Base-by-base conservation (phyloP, 2,329 filamentous ascomycete genomes). In the Neophaeococcomyces aloes region DNA sequence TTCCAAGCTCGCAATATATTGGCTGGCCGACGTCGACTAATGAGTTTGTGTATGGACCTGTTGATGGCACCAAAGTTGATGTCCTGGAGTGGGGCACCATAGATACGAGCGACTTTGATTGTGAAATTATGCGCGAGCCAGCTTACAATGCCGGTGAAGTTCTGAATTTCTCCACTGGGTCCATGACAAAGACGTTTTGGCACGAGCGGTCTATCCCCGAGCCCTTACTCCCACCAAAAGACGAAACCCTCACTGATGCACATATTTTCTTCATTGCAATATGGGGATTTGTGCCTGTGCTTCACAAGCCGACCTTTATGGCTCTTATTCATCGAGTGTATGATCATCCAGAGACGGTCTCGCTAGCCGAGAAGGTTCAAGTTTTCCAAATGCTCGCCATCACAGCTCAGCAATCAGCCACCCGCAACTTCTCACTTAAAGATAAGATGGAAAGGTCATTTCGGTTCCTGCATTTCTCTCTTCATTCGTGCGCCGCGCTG, bases 301-400 rank as follows among this genome's bases (percentile, higher is more conserved):
- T 93, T n/a, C 83, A 91, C 64, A 81, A 81, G 58, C 82, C 82
- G 1, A 76, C 77, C 2, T 83, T 86, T 51, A 73, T 85, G 67
- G 66, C 69, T 38, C 60, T 88, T 54, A 78, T 87, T 5, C 71
- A 75, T 47, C 74, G 86, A 42, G 87, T 87, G 57, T 79, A 86
- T 54, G 80, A 87, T 42, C 69, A 74, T 13, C 66, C 59, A 43
- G 84, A 81, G 58, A 67, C 72, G 39, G 74, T 83, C 1, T 73
- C 75, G 0, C 61, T 74, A 0, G 72, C 82, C 2, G 79, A 91
- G 57, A 70, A 72, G 1, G 81, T 85, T 31, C 76, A 78, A 45
- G 71, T 87, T 0, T 82, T 89, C 60, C 85, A 88, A 77, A 74
- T 91, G 32, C 79, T 91, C 46, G 81, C 83, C 8, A 79, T 79